A percentile compares a stretch with the other conserved stretches of the same genome.
phyloP scores from a whole-genome alignment of 768 basidiomycete species.

The Xerocomellus dryophilus region DNA sequence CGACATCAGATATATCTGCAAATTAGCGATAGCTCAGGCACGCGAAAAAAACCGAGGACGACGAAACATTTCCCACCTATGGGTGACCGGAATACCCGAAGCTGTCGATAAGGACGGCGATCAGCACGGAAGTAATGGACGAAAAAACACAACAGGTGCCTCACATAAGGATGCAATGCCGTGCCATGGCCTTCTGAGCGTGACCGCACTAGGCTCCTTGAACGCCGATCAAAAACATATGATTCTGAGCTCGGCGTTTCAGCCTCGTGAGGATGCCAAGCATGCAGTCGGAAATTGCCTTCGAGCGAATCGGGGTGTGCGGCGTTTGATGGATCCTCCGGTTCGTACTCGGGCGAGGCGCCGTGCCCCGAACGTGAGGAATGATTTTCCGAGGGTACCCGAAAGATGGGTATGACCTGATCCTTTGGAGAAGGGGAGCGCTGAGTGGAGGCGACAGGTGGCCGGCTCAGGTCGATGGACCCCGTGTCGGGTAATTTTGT shows the following conservation, averaged over 20 bases:
- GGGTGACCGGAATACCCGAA: conserved; percentile 31
- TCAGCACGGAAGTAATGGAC: conserved; percentile 5
- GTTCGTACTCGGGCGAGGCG: conserved; percentile 41
- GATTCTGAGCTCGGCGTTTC: conserved; percentile 17
- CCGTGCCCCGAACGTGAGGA: conserved; percentile 29
- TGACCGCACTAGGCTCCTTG: conserved; percentile 28
- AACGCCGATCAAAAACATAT: conserved; percentile 29
- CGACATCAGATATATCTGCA: conserved; percentile 29
- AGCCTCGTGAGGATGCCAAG: conserved; percentile 17
- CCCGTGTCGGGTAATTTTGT: conserved; percentile 30
- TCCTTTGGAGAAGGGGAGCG: conserved; percentile 25
- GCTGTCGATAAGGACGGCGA: conserved; percentile 11
- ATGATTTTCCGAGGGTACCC: conserved; percentile 10
- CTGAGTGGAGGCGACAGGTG: background rate
- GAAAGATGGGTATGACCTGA: conserved; percentile 24
- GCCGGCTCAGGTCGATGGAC: conserved; percentile 22
- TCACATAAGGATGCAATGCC: conserved; percentile 31
- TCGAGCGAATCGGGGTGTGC: conserved; percentile 18
- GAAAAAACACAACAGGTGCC: background rate
- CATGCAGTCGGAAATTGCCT: conserved; percentile 24
- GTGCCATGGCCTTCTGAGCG: conserved; percentile 29
- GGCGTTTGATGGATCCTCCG: conserved; percentile 27
- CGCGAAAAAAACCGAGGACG: background rate
- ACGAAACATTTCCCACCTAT: conserved; percentile 24
- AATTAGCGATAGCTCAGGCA: conserved; percentile 8